These are phyloP conservation scores for Chaetomiaceae sp. DNA, from an alignment of 2,329 filamentous ascomycete genomes.

Conservation along the genomic window DNA sequence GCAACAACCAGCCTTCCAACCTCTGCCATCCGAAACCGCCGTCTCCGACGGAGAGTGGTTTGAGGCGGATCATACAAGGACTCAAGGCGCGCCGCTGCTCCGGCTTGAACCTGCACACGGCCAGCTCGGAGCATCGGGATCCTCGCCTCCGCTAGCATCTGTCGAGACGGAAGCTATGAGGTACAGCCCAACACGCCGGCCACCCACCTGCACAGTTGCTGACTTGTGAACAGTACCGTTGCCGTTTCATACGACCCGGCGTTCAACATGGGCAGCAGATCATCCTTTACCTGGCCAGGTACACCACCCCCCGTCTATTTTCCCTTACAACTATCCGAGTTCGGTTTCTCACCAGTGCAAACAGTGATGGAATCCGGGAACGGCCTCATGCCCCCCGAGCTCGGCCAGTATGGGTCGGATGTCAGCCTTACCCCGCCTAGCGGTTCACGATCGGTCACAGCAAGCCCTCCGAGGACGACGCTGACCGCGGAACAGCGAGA, in stretches of 20 bases:
- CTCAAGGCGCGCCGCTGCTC: conserved; percentile 29
- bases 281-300: conserved; percentile 50
- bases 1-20: conserved; percentile 27
- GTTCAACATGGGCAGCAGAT: conserved; percentile 49
- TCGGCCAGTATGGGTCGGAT: conserved; percentile 48
- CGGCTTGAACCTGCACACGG: conserved; percentile 33
- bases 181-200: conserved; percentile 15
- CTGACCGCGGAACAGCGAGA: conserved; percentile 59
- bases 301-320: conserved; percentile 15
- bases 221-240: conserved; percentile 37
- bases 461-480: conserved; percentile 51
- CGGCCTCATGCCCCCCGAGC: conserved; percentile 41
- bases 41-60: conserved; percentile 33
- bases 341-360: conserved; percentile 11
- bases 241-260: conserved; percentile 48
- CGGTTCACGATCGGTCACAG: conserved; percentile 49
- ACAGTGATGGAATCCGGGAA: conserved; percentile 33
- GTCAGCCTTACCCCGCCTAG: conserved; percentile 48
- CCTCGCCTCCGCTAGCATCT: conserved; percentile 21
- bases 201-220: not conserved
- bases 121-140: conserved; percentile 25
- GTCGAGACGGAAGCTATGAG: conserved; percentile 30
- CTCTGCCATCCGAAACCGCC: conserved; percentile 23
- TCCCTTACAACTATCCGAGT: not conserved
- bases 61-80: conserved; percentile 22